Evolutionary conservation across 495 filamentous ascomycete genomes (phyloP).

Genomic region (Neurospora terricola): DNA sequence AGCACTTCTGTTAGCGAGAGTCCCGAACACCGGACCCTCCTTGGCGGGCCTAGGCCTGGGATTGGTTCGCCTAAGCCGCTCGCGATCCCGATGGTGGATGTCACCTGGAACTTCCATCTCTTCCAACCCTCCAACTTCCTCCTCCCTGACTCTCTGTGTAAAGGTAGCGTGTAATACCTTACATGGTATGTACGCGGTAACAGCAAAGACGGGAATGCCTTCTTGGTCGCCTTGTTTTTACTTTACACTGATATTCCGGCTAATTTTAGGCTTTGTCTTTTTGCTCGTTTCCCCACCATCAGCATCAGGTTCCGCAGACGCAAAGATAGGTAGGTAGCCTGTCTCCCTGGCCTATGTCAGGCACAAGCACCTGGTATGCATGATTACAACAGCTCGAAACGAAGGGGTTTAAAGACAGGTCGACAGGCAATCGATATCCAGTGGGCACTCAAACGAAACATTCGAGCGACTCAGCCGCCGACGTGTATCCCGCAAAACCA

Average conservation of each 20-base stretch:
- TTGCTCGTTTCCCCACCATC: background rate
- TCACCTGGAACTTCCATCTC: background rate
- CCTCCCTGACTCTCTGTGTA: background rate
- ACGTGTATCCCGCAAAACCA: background rate
- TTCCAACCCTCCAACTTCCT: background rate
- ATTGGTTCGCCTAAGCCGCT: background rate
- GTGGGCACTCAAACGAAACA: background rate
- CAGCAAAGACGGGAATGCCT: background rate
- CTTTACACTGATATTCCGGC: background rate
- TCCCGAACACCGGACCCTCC: background rate
- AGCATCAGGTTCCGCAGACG: background rate
- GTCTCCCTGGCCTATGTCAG: background rate
- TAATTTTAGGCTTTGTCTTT: background rate
- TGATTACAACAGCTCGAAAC: background rate
- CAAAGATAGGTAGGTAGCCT: background rate
- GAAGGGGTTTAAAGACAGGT: background rate
- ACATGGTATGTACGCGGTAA: background rate
- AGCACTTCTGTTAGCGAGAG: background rate
- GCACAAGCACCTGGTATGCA: background rate
- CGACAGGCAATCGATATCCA: background rate
- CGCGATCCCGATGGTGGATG: background rate
- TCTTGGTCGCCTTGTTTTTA: background rate
- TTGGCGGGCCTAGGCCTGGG: background rate
- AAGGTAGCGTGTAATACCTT: background rate
- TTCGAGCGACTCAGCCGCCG: background rate